A percentile compares a stretch with the other conserved stretches of the same genome.
Evolutionary conservation across 768 basidiomycete genomes (phyloP).

Genomic region (Boletellus ananiceps): DNA sequence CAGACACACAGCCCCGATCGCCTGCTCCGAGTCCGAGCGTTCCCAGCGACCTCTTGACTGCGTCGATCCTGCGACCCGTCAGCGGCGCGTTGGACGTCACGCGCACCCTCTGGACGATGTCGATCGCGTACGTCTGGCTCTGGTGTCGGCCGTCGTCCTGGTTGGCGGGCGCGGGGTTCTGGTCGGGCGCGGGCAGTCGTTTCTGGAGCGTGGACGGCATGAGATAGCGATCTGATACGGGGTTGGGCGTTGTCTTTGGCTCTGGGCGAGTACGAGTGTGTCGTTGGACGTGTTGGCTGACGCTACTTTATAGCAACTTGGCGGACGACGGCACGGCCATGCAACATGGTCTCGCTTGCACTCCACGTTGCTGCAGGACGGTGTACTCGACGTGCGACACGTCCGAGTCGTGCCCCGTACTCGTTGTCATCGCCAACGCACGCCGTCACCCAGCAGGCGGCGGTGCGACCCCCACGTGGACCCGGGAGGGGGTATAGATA

Average conservation of each 20-base stretch:
- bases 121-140: conserved; percentile 24
- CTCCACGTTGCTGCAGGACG: conserved; percentile 16
- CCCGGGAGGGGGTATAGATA: conserved; percentile 19
- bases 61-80: conserved; percentile 24
- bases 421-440: conserved; percentile 4
- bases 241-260: too few species aligned
- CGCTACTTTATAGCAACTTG: conserved; percentile 21
- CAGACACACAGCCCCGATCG: conserved; percentile 29
- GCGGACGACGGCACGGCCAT: conserved; percentile 10
- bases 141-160: conserved; percentile 1
- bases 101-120: conserved; percentile 29
- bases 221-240: neutral
- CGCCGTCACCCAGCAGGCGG: conserved; percentile 4
- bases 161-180: neutral
- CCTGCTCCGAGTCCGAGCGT: conserved; percentile 18
- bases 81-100: conserved; percentile 27
- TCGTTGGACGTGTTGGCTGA: neutral
- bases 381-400: conserved; percentile 16
- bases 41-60: conserved; percentile 28
- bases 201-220: conserved; percentile 23
- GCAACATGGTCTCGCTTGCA: conserved; percentile 16
- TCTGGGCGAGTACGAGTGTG: too few species aligned
- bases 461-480: conserved; percentile 26
- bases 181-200: conserved; percentile 9
- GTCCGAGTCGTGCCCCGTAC: conserved; percentile 12